Evolutionary conservation across 176 grass and related monocot genomes (phyloP), one percentile per base, ranked within the genome.

Genomic region (Oryza nivara): DNA sequence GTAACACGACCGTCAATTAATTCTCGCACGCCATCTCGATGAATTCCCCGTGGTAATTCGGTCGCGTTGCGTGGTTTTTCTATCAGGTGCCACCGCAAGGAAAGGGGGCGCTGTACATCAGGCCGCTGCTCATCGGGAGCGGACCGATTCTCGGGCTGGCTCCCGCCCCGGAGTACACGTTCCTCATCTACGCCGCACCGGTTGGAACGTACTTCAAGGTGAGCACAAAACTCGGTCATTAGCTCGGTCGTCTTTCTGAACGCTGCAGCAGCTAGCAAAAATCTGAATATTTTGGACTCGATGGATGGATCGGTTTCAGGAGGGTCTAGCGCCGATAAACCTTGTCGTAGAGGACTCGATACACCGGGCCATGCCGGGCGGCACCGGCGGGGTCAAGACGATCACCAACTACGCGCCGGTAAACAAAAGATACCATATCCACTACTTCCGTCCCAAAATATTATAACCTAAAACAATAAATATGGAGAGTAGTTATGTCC

Each of bases 371-470:
- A 77, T 82, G 89, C 96, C 96, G 2, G 96, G 96, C 67, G 96
- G 96, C 2, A 92, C 91, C 12, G 96, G 96, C 54, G 90, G 78
- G 26, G 96, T 99, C 58, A 99, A 99, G 73, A 86, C 93, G 51
- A 99, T 96, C 79, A 20, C 91, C 46, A 99, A 99, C 92, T 99
- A 99, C 86, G 91, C 81, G n/a, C 96, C 96, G 69, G 96, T 98
- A 32, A 32, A 32, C 30, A 3, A 32, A 32, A 32, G 30, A 32
- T 32, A 32, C 30, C 30, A 32, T 32, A 32, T 32, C 30, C 30
- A 32, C 30, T 32, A 3, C 30, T 32, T 32, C 30, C 30, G 2
- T 32, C 30, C 30, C 0, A 32, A 32, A 32, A 32, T 32, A 32
- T 32, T 32, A 32, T 3, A 32, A 32, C 30, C 30, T 32, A 32